Conservation (phyloP, 257 asterid species). For the Pogostemon cablin region DNA sequence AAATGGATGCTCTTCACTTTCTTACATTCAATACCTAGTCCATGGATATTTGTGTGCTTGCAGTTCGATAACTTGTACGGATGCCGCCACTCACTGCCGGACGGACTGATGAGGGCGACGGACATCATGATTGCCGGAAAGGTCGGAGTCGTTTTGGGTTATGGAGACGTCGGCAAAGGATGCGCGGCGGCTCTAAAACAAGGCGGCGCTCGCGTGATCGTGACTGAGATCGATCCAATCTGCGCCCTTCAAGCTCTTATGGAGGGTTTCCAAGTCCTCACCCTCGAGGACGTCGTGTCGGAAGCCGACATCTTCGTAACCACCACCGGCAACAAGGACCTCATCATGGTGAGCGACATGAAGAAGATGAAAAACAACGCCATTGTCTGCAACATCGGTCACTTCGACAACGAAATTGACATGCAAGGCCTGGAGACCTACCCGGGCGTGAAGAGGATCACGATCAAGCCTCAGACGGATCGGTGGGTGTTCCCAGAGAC, state of each 20-base stretch:
- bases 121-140: slow-evolving; percentile 45
- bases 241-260: slow-evolving; percentile 48
- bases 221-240: slow-evolving; percentile 44
- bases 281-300: slow-evolving; percentile 36
- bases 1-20: no score
- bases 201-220: slow-evolving; percentile 42
- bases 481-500: slow-evolving; percentile 43
- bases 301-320: slow-evolving; percentile 45
- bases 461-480: slow-evolving; percentile 46
- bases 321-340: slow-evolving; percentile 48
- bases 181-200: slow-evolving; percentile 43
- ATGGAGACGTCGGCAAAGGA: slow-evolving; percentile 46
- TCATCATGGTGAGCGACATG: slow-evolving; percentile 46
- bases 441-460: slow-evolving; percentile 46
- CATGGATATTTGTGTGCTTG: neutral
- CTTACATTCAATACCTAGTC: no score
- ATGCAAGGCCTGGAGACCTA: slow-evolving; percentile 43
- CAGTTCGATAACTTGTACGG: slow-evolving; percentile 46
- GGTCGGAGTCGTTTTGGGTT: slow-evolving; percentile 41
- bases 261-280: slow-evolving; percentile 46
- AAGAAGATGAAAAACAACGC: slow-evolving; percentile 46
- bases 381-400: slow-evolving; percentile 52
- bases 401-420: slow-evolving; percentile 48
- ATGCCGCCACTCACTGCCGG: slow-evolving; percentile 46
- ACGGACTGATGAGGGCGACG: slow-evolving; percentile 43